Percentiles rank a stretch among this genome's conserved stretches.
Evolutionary conservation across 2,329 filamentous ascomycete genomes (phyloP).

Genomic region (Lasiodiplodia hormozganensis): DNA sequence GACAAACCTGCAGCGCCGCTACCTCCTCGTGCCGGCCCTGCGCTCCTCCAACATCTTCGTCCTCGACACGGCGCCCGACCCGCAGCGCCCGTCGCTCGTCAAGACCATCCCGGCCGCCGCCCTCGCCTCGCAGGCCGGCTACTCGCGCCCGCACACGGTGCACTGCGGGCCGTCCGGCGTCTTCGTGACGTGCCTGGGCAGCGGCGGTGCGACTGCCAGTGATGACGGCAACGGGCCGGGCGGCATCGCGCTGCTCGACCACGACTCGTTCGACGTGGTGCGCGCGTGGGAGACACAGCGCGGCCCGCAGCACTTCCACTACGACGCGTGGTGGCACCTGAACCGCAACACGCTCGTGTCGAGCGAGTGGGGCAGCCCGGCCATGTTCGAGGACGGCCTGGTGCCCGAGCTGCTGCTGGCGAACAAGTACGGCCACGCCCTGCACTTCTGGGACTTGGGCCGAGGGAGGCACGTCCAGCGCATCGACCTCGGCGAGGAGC

Average conservation of each 20-base stretch:
- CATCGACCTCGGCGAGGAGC: conserved; percentile 3
- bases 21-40: conserved; percentile 2
- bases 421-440: background rate
- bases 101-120: background rate
- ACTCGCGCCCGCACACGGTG: conserved; percentile 12
- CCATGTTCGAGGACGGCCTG: background rate
- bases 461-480: background rate
- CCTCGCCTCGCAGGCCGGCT: background rate
- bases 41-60: conserved; percentile 11
- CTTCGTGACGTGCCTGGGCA: conserved; percentile 1
- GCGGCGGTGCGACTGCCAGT: background rate
- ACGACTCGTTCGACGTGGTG: conserved; percentile 1
- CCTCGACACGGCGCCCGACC: background rate
- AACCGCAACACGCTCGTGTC: conserved; percentile 11
- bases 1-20: background rate
- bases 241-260: conserved; percentile 10
- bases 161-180: conserved; percentile 4
- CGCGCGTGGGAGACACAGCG: conserved; percentile 8
- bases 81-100: background rate
- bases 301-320: conserved; percentile 13
- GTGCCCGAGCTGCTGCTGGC: conserved; percentile 8
- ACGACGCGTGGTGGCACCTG: conserved; percentile 17
- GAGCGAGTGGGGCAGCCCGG: conserved; percentile 8
- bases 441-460: conserved; percentile 10
- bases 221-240: background rate